phyloP scores from a whole-genome alignment of 768 basidiomycete species.

The Lentinula lateritia region DNA sequence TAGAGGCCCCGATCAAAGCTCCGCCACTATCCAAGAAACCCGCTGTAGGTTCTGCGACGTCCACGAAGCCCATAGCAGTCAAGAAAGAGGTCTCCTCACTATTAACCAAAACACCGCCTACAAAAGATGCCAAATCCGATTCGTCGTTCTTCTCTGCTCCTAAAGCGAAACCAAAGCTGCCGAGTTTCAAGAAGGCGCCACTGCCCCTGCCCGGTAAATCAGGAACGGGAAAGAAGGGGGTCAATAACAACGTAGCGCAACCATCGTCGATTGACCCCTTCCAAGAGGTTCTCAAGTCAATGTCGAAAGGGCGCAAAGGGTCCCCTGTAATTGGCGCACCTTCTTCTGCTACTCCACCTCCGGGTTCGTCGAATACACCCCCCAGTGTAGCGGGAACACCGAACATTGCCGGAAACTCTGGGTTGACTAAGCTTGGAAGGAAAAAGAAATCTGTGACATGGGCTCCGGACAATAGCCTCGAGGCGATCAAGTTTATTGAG shows the following conservation, averaged over 20 bases:
- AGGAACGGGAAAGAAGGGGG: conserved; percentile 41
- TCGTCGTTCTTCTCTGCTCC: conserved; percentile 87
- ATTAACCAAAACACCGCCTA: conserved; percentile 2
- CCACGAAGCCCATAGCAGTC: conserved; percentile 28
- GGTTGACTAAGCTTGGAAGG: conserved; percentile 39
- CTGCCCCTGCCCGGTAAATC: conserved; percentile 17
- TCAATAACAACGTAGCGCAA: conserved; percentile 59
- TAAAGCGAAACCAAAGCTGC: conserved; percentile 78
- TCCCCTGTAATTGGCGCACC: conserved; percentile 35
- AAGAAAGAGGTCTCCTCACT: conserved; percentile 53
- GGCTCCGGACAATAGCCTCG: conserved; percentile 70
- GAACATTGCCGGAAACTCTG: conserved; percentile 28
- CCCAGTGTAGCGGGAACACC: conserved; percentile 19
- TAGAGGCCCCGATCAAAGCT: conserved; percentile 42
- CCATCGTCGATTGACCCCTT: conserved; percentile 78
- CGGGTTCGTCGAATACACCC: conserved; percentile 4
- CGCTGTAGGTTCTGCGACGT: conserved; percentile 41
- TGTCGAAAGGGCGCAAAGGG: conserved; percentile 56
- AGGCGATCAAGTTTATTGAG: conserved; percentile 75
- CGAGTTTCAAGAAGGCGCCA: conserved; percentile 80
- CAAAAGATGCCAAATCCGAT: conserved; percentile 78
- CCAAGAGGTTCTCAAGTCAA: conserved; percentile 74
- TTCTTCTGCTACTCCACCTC: conserved; percentile 9
- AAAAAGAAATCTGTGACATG: conserved; percentile 78
- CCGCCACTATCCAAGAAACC: conserved; percentile 63